Evolutionary conservation across 2,329 filamentous ascomycete species (phyloP), one percentile per base, ranked within the genome.

Genomic region (Sporothrix euskadiensis): DNA sequence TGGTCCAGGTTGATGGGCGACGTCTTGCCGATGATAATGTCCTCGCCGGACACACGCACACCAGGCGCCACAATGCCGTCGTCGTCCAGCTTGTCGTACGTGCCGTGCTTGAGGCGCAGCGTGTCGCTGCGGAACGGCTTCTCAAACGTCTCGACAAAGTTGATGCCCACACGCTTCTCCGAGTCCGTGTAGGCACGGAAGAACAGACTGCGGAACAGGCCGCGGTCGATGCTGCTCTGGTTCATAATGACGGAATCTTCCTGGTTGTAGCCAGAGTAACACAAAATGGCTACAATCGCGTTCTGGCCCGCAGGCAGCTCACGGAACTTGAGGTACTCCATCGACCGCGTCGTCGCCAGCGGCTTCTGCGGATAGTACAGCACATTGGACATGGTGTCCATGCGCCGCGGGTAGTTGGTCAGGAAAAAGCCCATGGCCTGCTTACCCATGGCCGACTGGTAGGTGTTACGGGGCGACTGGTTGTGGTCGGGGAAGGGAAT

Each of bases 181-280:
- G 94, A 94, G 80, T 99, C 96, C 44, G 94, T 97, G 83, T 99
- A 99, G 12, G 95, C 94, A 78, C 97, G 91, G 88, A 97, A 99
- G 86, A 98, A 99, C 72, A 99, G 84, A 88, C 94, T 98, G 79
- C 97, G 90, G 91, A 99, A 99, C 4, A 99, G 87, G 76, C 96
- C 96, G 80, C 96, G 92, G 82, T 99, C 96, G 79, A 99, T 98
- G 83, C 94, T 97, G 84, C 94, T 98, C 85, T 99, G 96, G 83
- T 99, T 99, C 96, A 99, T 98, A 79, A 99, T 97, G 77, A 99
- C 95, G 77, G 96, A 99, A 90, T 99, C 96, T 94, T 99, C 96
- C 82, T 99, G 97, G 83, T 99, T 99, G 86, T 99, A 99, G 74
- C 96, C 96, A 72, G 94, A 97, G 84, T 99, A 99, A 81, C 93